These are phyloP conservation scores for Fusarium begoniae DNA, from an alignment of 2,329 filamentous ascomycete genomes.

Conservation along the genomic window DNA sequence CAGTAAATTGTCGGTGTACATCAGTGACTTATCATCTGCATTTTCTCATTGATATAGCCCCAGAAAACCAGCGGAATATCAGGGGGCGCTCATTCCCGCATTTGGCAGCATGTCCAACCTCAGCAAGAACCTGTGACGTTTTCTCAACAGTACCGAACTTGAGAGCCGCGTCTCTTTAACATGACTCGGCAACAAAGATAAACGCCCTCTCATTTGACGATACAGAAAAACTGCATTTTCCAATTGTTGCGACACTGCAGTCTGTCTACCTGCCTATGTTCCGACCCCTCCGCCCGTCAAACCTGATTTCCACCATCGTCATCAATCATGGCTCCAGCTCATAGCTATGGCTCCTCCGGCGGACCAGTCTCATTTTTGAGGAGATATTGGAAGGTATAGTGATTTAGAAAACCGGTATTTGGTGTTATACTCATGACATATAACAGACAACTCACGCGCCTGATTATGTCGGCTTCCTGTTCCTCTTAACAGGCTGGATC, in stretches of 20 bases:
- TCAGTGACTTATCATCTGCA: neutral
- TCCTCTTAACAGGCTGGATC: constrained; percentile 75
- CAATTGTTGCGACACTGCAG: neutral
- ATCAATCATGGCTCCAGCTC: constrained; percentile 41
- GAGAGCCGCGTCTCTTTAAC: neutral
- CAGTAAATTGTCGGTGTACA: too few relatives aligned
- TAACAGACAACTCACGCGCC: constrained; percentile 80
- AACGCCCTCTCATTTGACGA: neutral
- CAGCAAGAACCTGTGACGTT: constrained; percentile 13
- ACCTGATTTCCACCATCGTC: neutral
- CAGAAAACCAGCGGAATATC: constrained; percentile 14
- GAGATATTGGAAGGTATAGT: constrained; percentile 59
- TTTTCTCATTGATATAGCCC: neutral
- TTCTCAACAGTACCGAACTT: neutral
- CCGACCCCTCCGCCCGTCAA: constrained; percentile 13
- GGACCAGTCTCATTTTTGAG: constrained; percentile 45
- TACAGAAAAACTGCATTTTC: neutral
- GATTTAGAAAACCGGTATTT: too few relatives aligned
- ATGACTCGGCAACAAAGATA: neutral
- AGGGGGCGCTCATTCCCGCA: constrained; percentile 12
- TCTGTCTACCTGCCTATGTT: constrained; percentile 16
- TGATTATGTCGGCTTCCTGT: constrained; percentile 82
- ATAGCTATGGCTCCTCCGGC: constrained; percentile 25
- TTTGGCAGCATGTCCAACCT: constrained; percentile 12
- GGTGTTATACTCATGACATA: neutral